Base-by-base conservation (phyloP, 257 asterid species). In the Jasminum sambac region DNA sequence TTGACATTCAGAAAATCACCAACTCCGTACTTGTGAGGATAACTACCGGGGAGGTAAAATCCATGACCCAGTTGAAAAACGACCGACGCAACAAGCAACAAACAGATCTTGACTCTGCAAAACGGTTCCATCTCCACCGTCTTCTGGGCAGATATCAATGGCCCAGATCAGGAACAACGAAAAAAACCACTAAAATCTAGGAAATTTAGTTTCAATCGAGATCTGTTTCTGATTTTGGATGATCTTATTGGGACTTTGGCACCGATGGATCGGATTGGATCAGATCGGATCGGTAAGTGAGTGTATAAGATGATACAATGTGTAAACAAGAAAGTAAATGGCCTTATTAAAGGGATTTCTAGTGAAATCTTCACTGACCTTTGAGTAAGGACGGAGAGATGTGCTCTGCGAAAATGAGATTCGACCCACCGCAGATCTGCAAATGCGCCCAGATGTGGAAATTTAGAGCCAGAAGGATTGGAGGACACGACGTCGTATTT, bases 41-140 rank as follows among this genome's bases (percentile, higher is more conserved):
- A 92, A 76, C 96, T 92, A 26, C 96, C 98, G 24, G 94, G 98
- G 71, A 91, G 91, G 71, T 91, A 91, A 84, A 89, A 91, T 41
- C 95, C 95, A 34, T 79, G 78, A n/a, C 89, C 94, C 69, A 86
- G 36, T 75, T 75, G 83, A 46, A 55, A 64, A 63, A 78, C 40
- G 24, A 46, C 62, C 77, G 80, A 44, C 64, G 81, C 79, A 73
- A 80, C 39, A 52, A 84, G 72, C 86, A 91, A 42, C 63, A 81
- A 84, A 83, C 87, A 82, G 82, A 91, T 86, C 96, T 75, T 82
- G 83, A 78, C 68, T 58, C 72, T 79, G 34, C 67, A 64, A 63
- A 86, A 80, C 64, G 83, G 73, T 34, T 79, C 92, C 96, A 89
- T 91, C 80, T 75, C 85, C n/a, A 30, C n/a, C 23, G 68, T 63